phyloP scores from a whole-genome alignment of 176 grass and related monocot genomes.

The Rhynchospora pubera region DNA sequence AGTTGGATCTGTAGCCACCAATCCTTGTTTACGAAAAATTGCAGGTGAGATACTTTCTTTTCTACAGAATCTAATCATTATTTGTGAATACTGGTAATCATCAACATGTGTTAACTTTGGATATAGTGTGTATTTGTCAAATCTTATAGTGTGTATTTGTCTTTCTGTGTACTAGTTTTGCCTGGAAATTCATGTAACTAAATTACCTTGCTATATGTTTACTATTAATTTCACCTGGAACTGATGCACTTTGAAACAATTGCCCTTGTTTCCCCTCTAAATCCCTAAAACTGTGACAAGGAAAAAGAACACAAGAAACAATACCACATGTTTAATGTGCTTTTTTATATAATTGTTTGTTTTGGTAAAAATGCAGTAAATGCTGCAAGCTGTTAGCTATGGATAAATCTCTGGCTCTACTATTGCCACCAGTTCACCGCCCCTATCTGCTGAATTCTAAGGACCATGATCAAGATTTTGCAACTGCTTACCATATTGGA shows the following conservation, averaged over 20 bases:
- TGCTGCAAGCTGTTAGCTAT: constrained; percentile 51
- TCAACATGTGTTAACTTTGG: neutral
- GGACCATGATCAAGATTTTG: constrained; percentile 44
- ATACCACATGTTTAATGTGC: neutral
- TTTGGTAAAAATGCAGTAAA: constrained; percentile 61
- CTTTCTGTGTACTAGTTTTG: neutral
- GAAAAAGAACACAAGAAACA: neutral
- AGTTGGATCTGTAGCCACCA: constrained; percentile 76
- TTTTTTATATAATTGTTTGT: neutral
- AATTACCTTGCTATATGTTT: neutral
- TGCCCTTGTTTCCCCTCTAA: neutral
- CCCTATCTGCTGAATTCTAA: constrained; percentile 48
- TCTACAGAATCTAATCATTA: neutral
- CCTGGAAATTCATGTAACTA: neutral
- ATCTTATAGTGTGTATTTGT: neutral
- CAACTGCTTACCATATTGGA: constrained; percentile 78
- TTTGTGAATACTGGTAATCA: neutral
- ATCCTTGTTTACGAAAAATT: constrained; percentile 70
- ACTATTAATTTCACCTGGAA: neutral
- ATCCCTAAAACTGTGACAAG: neutral
- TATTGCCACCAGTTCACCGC: constrained; percentile 75
- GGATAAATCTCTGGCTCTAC: constrained; percentile 81
- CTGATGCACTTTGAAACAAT: neutral
- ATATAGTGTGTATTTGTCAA: neutral
- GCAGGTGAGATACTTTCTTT: constrained; percentile 48